phyloP scores from a whole-genome alignment of 2,329 filamentous ascomycete species.

The Diaporthe longicolla region DNA sequence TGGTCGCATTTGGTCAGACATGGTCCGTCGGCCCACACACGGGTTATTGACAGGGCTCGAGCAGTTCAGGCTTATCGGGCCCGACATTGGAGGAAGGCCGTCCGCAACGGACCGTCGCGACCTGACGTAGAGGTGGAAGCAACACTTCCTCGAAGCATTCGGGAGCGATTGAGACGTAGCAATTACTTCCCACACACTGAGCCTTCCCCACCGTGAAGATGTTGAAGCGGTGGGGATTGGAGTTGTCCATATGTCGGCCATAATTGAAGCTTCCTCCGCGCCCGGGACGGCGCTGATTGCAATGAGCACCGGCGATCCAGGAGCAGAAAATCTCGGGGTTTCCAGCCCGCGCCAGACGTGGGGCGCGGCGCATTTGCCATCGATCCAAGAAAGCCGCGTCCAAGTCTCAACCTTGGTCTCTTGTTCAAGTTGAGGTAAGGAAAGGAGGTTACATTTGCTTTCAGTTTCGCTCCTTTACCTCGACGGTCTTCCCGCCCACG shows the following conservation, averaged over 20 bases:
- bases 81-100: background rate
- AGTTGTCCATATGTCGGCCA: background rate
- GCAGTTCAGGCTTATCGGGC: background rate
- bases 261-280: background rate
- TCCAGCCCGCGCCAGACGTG: background rate
- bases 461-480: constrained; percentile 63
- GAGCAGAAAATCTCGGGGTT: background rate
- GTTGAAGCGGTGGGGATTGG: background rate
- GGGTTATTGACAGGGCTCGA: background rate
- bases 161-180: background rate
- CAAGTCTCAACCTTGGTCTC: background rate
- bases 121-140: background rate
- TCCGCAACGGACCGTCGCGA: background rate
- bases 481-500: constrained; percentile 74
- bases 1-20: background rate
- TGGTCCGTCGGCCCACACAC: background rate
- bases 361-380: background rate
- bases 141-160: background rate
- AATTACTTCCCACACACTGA: background rate
- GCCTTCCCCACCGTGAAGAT: background rate
- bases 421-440: background rate
- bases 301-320: background rate
- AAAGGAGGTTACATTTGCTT: constrained; percentile 19
- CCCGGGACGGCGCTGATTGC: background rate
- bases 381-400: background rate